Conservation (phyloP, 2,329 filamentous ascomycete genomes). For the Teratosphaeria viscida region DNA sequence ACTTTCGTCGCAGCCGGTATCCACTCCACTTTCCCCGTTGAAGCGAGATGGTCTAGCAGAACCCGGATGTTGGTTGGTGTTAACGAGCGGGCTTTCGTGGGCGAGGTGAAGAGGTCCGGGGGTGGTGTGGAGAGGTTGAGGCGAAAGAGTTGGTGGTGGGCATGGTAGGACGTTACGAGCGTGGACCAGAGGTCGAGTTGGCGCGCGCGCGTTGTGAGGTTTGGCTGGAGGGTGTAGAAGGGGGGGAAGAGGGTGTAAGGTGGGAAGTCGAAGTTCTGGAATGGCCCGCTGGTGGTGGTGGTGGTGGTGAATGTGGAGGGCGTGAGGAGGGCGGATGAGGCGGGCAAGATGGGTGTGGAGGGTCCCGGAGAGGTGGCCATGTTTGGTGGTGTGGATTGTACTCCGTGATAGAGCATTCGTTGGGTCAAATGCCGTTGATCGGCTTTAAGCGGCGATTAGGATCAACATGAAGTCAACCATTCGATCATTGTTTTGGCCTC, state of each 20-base stretch:
- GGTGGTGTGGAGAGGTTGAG: conserved; percentile 54
- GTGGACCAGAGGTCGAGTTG: conserved; percentile 79
- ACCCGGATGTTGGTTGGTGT: conserved; percentile 42
- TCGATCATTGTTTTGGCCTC: not conserved
- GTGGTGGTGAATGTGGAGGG: not conserved
- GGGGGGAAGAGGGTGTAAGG: conserved; percentile 63
- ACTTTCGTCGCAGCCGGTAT: conserved; percentile 29
- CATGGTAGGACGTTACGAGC: conserved; percentile 75
- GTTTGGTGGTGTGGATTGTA: not conserved
- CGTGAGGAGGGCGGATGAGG: not conserved
- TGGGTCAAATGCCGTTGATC: not conserved
- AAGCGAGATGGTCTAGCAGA: conserved; percentile 47
- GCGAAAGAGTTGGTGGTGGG: conserved; percentile 63
- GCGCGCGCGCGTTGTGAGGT: conserved; percentile 60
- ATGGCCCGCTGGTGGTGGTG: not conserved
- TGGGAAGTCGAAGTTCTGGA: conserved; percentile 13
- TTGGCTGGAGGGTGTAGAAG: conserved; percentile 75
- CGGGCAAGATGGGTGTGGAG: not conserved
- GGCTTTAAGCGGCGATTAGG: not conserved
- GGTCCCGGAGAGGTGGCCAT: not conserved
- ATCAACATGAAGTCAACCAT: not conserved
- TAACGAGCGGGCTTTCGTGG: conserved; percentile 33
- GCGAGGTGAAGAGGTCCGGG: conserved; percentile 42
- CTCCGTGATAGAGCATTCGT: not conserved
- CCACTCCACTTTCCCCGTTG: conserved; percentile 51